Conservation (phyloP, 179 eudicot species). For the Spergularia azorica region DNA sequence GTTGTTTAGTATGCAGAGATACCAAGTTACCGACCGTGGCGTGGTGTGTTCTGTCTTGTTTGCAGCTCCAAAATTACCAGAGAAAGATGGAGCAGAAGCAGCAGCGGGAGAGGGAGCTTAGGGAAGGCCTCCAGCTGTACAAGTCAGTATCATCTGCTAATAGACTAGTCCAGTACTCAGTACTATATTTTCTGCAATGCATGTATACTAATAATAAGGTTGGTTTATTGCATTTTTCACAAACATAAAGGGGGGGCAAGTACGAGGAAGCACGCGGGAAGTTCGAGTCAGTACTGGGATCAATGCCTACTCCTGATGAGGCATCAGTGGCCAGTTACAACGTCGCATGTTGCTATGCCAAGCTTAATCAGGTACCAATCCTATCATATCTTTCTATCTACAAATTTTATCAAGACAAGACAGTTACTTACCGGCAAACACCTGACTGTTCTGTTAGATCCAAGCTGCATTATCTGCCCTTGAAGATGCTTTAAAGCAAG, state of each 20-base stretch:
- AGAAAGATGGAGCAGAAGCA: slow-evolving; percentile 78
- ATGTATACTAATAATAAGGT: too few relatives aligned
- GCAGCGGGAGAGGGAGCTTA: slow-evolving; percentile 76
- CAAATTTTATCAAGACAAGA: too few relatives aligned
- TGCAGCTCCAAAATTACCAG: slow-evolving; percentile 67
- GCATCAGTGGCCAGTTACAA: slow-evolving; percentile 89
- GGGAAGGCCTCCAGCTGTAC: slow-evolving; percentile 84
- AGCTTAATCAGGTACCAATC: slow-evolving; percentile 73
- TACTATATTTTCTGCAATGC: too few relatives aligned
- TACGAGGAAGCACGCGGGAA: slow-evolving; percentile 82
- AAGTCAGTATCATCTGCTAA: slow-evolving; percentile 40
- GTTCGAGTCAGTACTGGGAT: slow-evolving; percentile 92
- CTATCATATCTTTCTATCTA: neutral
- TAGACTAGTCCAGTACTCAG: too few relatives aligned
- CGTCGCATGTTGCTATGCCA: slow-evolving; percentile 94
- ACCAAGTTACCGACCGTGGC: too few relatives aligned
- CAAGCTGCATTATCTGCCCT: slow-evolving; percentile 98
- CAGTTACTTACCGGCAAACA: neutral
- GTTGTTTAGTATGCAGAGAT: neutral
- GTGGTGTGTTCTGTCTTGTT: too few relatives aligned
- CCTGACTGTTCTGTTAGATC: slow-evolving; percentile 33
- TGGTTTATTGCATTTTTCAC: neutral
- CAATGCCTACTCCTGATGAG: slow-evolving; percentile 70
- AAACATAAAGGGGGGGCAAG: slow-evolving; percentile 51
- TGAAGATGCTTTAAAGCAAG: slow-evolving; percentile 82